phyloP scores from a whole-genome alignment of 139 green algal genomes.

The Chlorella sp. region DNA sequence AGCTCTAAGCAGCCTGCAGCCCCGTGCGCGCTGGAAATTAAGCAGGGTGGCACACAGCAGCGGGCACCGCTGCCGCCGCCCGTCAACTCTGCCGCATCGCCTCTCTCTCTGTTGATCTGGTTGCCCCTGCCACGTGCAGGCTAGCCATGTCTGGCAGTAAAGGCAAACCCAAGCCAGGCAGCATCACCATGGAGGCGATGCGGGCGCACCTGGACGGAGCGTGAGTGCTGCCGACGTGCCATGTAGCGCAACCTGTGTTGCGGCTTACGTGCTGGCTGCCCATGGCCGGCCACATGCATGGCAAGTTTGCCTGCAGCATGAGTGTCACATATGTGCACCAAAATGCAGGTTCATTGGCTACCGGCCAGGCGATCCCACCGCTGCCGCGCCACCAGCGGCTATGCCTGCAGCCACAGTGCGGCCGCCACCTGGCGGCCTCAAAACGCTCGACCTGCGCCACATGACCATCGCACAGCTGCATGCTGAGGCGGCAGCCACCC shows the following conservation, averaged over 20 bases:
- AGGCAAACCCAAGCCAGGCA: not conserved
- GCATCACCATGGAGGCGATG: slow-evolving; percentile 16
- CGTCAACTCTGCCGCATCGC: too few relatives aligned
- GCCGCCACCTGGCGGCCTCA: not conserved
- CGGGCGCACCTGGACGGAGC: not conserved
- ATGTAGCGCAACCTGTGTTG: too few relatives aligned
- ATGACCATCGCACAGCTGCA: slow-evolving; percentile 8
- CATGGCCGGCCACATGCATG: too few relatives aligned
- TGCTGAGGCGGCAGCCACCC: slow-evolving; percentile 11
- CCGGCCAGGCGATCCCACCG: slow-evolving; percentile 30
- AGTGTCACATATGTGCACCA: too few relatives aligned
- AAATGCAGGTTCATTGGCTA: slow-evolving; percentile 40
- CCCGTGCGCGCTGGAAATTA: too few relatives aligned
- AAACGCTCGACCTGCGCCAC: slow-evolving; percentile 12
- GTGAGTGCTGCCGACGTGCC: slow-evolving; percentile 17
- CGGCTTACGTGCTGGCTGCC: too few relatives aligned
- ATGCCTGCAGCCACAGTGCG: slow-evolving; percentile 4
- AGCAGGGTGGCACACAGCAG: too few relatives aligned
- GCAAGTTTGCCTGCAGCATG: too few relatives aligned
- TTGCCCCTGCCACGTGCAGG: too few relatives aligned
- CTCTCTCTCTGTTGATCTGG: too few relatives aligned
- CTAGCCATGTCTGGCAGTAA: not conserved
- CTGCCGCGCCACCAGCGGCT: not conserved
- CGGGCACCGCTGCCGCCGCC: too few relatives aligned
- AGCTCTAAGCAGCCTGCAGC: too few relatives aligned